A percentile compares a stretch with the other conserved stretches of the same genome.
phyloP scores from a whole-genome alignment of 208 protist genomes.

The Trypanosoma cruzi region DNA sequence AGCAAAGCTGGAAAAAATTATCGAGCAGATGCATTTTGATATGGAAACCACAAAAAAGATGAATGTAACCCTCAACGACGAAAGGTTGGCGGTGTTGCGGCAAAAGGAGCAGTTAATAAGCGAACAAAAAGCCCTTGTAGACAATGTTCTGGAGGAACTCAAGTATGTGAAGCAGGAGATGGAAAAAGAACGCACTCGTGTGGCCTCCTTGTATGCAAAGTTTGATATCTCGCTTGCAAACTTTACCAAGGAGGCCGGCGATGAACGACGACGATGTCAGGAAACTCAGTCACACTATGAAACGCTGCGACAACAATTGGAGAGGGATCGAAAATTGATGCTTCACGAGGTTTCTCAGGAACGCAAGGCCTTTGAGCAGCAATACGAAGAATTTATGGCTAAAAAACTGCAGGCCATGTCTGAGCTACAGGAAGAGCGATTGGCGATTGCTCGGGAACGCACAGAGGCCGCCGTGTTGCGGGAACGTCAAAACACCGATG shows the following conservation, averaged over 20 bases:
- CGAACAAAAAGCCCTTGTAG: constrained; percentile 56
- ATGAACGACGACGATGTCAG: constrained; percentile 71
- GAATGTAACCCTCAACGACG: constrained; percentile 66
- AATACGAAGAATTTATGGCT: constrained; percentile 80
- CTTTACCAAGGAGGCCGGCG: constrained; percentile 68
- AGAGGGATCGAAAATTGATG: constrained; percentile 81
- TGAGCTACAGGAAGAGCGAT: constrained; percentile 81
- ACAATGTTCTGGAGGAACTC: constrained; percentile 66
- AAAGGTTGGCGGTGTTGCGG: constrained; percentile 55
- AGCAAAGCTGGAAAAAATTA: constrained; percentile 58
- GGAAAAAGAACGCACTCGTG: constrained; percentile 66
- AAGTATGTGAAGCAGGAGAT: constrained; percentile 56
- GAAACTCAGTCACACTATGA: constrained; percentile 75
- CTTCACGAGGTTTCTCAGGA: constrained; percentile 80
- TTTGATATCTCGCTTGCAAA: constrained; percentile 74
- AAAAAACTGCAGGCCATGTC: constrained; percentile 71
- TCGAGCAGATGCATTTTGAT: constrained; percentile 58
- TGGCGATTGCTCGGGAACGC: constrained; percentile 66
- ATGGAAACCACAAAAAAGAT: constrained; percentile 70
- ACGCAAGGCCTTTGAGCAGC: constrained; percentile 81
- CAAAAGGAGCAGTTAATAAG: constrained; percentile 57
- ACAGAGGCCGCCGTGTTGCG: constrained; percentile 66
- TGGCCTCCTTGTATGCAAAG: constrained; percentile 67
- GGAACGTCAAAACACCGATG: constrained; percentile 81
- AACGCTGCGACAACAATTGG: constrained; percentile 78